Evolutionary conservation across 176 grass and related monocot species (phyloP).

Genomic region (Triticum timopheevii): DNA sequence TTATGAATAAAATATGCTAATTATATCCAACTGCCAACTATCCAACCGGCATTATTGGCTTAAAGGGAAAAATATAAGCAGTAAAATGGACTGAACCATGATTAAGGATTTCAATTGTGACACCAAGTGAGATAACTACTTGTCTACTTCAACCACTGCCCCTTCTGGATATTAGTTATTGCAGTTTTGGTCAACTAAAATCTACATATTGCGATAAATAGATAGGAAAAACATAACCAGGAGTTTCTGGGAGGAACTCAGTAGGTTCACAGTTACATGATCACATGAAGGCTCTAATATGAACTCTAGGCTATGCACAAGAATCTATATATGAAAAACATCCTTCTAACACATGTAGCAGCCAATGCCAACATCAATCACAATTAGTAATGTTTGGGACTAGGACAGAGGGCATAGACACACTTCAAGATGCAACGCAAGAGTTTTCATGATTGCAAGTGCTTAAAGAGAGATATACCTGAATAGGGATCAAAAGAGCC

Average conservation of each 20-base stretch:
- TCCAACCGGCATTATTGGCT: not conserved
- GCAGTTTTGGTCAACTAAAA: not conserved
- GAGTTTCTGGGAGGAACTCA: not conserved
- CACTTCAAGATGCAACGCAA: slow-evolving; percentile 11
- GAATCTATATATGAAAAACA: slow-evolving; percentile 1
- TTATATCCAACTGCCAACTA: slow-evolving; percentile 11
- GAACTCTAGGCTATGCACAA: not conserved
- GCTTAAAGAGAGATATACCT: slow-evolving; percentile 58
- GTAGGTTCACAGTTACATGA: slow-evolving; percentile 5
- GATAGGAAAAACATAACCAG: not conserved
- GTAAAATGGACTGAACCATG: not conserved
- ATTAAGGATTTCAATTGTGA: slow-evolving; percentile 7
- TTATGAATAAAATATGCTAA: slow-evolving; percentile 17
- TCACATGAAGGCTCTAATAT: slow-evolving; percentile 18
- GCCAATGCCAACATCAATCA: not conserved
- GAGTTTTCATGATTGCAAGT: slow-evolving; percentile 8
- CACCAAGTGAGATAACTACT: not conserved
- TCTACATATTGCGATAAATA: not conserved
- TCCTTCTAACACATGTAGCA: slow-evolving; percentile 27
- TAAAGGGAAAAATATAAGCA: not conserved
- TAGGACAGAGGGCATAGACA: slow-evolving; percentile 4
- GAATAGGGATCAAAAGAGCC: slow-evolving; percentile 85
- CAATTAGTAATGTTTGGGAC: slow-evolving; percentile 10
- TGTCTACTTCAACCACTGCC: not conserved
- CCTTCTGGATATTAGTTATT: not conserved